Percentiles rank a stretch among this genome's conserved stretches.
Evolutionary conservation across 345 rosid genomes (phyloP).

Genomic region (Geranium brycei): DNA sequence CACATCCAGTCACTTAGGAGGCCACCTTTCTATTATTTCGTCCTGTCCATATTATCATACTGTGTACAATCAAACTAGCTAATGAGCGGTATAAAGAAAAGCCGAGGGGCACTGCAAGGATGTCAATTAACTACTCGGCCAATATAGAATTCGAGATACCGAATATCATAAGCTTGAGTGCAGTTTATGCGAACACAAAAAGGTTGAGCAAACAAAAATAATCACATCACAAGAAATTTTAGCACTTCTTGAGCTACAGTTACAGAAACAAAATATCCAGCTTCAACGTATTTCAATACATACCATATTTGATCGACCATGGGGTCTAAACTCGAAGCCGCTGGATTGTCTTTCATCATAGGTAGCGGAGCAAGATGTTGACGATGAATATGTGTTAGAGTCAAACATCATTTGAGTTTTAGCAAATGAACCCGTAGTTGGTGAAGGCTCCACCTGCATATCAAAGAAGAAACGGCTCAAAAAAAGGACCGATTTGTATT

Average conservation of each 20-base stretch:
- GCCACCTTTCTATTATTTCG: no score
- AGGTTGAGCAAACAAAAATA: background rate
- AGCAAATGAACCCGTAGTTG: conserved; percentile 75
- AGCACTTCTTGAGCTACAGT: background rate
- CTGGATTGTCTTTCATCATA: conserved; percentile 33
- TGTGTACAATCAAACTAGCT: no score
- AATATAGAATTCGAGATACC: no score
- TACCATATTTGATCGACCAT: conserved; percentile 56
- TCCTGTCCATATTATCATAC: no score
- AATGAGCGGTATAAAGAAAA: no score
- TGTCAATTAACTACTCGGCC: no score
- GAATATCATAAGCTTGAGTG: background rate
- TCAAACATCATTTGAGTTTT: conserved; percentile 37
- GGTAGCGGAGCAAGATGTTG: conserved; percentile 26
- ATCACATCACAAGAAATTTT: no score
- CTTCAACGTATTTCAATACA: conserved; percentile 5
- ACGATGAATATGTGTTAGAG: conserved; percentile 27
- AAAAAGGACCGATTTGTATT: background rate
- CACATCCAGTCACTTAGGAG: no score
- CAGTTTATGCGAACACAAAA: background rate
- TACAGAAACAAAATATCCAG: background rate
- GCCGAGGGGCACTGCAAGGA: no score
- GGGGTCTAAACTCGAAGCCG: conserved; percentile 73
- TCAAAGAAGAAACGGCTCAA: conserved; percentile 12
- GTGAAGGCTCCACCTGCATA: conserved; percentile 87